Base-by-base conservation (phyloP, 2,329 filamentous ascomycete genomes). In the Delphinella strobiligena region DNA sequence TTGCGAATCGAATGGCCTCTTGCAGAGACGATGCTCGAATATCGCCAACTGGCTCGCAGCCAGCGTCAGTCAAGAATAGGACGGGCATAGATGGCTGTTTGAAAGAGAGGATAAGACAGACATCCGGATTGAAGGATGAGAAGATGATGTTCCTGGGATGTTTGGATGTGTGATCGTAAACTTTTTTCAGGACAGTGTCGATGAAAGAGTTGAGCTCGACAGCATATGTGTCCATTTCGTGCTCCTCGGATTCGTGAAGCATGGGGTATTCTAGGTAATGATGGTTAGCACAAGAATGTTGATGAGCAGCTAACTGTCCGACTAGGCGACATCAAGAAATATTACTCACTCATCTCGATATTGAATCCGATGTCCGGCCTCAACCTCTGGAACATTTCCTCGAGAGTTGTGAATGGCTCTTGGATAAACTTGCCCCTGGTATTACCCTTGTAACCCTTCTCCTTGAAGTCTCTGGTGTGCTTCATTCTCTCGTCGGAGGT, bases 51-150 rank as follows among this genome's bases (percentile, higher is more conserved):
- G 76, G 69, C 14, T 66, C 73, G n/a, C 77, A 79, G 0, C 89
- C 91, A 0, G 87, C 85, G 52, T 98, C 91, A 0, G 82, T 93
- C 31, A 98, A 71, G 65, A 98, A 98, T 46, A 98, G 68, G 44
- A 98, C 87, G 0, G 91, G 93, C 41, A 95, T 95, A 33, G 83
- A 93, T 2, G 89, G 89, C 64, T 98, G 91, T 66, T 98, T 98
- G 71, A 94, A 94, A 40, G 82, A 91, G 31, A 96, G 68, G 48
- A 94, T 77, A 11, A 98, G 73, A 58, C 91, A 98, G 34, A 98
- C 87, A 53, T 98, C 91, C 0, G 91, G 91, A 61, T 96, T 94
- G 67, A 98, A 98, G 36, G 83, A 91, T 47, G 85, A 93, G 64
- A 98, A 96, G 49, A 98, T 86, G 59, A 98, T 82, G 63, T 94